These are phyloP conservation scores for Talaromyces sp. DNA, from an alignment of 2,329 filamentous ascomycete species.

Conservation along the genomic window DNA sequence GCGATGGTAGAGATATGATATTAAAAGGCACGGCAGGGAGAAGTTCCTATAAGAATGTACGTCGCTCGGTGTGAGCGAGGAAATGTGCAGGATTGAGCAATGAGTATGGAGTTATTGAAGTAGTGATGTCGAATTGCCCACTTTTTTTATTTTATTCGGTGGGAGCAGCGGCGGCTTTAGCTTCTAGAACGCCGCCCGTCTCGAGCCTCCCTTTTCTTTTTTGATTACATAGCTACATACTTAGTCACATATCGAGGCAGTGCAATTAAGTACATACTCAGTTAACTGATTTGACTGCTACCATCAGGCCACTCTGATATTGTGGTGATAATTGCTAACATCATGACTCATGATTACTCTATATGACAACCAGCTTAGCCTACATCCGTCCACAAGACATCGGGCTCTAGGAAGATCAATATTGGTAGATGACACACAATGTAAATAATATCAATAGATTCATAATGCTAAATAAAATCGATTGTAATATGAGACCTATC, in stretches of 20 bases:
- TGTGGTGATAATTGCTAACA: neutral
- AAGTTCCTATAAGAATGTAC: too few relatives aligned
- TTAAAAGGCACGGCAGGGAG: neutral
- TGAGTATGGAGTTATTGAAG: neutral
- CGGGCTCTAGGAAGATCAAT: too few relatives aligned
- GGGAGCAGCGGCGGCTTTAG: neutral
- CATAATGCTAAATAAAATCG: neutral
- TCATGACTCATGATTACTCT: constrained; percentile 17
- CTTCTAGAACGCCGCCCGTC: neutral
- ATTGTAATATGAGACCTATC: constrained; percentile 10
- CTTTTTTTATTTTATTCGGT: neutral
- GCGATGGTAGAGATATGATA: constrained; percentile 9
- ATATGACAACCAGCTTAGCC: neutral
- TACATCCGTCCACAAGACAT: neutral
- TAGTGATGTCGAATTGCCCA: neutral
- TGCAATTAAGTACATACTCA: neutral
- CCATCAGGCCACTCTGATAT: neutral
- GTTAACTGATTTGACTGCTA: neutral
- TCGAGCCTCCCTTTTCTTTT: neutral
- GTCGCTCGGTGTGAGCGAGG: neutral
- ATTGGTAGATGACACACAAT: too few relatives aligned
- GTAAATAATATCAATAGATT: neutral
- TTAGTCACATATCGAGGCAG: neutral
- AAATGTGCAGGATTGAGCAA: neutral
- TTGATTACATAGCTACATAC: neutral